Evolutionary conservation across 805 yeast genomes (phyloP), one percentile per base, ranked within the genome.

Genomic region (Starmerella cellae): DNA sequence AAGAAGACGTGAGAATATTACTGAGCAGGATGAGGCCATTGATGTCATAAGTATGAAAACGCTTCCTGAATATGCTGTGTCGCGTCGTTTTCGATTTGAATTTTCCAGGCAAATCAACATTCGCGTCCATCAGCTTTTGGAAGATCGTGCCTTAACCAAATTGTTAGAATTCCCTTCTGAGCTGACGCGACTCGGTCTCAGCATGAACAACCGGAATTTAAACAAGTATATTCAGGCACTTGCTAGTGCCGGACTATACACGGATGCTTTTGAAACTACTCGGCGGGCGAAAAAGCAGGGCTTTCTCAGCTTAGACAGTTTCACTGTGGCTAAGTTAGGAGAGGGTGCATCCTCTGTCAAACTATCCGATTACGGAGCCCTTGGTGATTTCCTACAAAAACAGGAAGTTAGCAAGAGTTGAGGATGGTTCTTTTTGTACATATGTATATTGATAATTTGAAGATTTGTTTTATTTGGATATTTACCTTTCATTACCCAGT

Each of bases 51-150:
- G 28, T 24, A 24, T 24, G 28, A 24, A 13, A 9, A 9, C 28
- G 16, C 8, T 2, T 11, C 47, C 51, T 13, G 40, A 27, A 4
- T 45, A 37, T 36, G 37, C 38, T 26, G 20, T 52, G 3, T 44
- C 54, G 4, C 33, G 35, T 2, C 40, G 49, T 18, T 48, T 47
- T 33, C 44, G 56, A 9, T 29, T 27, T n/a, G 28, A 29, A 11
- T 48, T 35, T 31, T 31, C 26, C 29, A 39, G 37, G 17, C 43
- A 26, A 24, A 18, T 52, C 10, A 30, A 37, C 17, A 37, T 41
- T 29, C 36, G 45, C 11, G 37, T 52, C 14, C 28, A 19, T 16
- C 39, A 43, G 16, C 39, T 52, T 23, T 39, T 22, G 6, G 20
- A 5, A 8, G 19, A 23, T 10, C 19, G 33, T 6, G 34, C 34